Evolutionary conservation across 2,329 filamentous ascomycete genomes (phyloP), one percentile per base, ranked within the genome.

Genomic region (Fusarium tuaranense): DNA sequence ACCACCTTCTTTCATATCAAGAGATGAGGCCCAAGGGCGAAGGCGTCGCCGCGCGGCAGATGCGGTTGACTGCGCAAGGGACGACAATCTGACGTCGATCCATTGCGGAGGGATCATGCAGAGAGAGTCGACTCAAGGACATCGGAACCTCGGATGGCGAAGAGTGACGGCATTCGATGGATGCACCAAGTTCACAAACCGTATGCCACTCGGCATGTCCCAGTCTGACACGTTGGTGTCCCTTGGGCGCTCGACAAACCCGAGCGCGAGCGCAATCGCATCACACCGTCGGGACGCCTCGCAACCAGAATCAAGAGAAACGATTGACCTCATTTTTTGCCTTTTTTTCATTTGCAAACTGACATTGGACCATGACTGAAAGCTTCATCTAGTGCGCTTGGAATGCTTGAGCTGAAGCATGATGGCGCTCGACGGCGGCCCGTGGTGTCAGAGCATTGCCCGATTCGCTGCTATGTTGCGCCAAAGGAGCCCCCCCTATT

Each of bases 1-100:
- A 86, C 82, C 81, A 83, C 81, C 80, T 81, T 85, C 80, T 82
- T 77, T 76, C 75, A 80, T 80, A 81, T 83, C 83, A 84, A 85
- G 83, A 85, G 81, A 83, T 70, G 73, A 76, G 78, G 71, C 71
- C 69, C 53, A 63, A 32, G 65, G 62, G 73, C 38, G 63, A 65
- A 59, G 70, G 67, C 63, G 62, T 61, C 57, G 7, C 27, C 48
- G 48, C 63, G 60, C 65, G 67, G 67, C 44, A 69, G 53, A 51
- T 65, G 68, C 46, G 60, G 66, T 60, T 32, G 57, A 46, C 64
- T 58, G 61, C 32, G 58, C 51, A 63, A 66, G 61, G 34, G 73
- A 60, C 39, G 46, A 36, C 46, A 30, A 51, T 48, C 36, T 34
- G 64, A 22, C 53, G 48, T 64, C 41, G 41, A 27, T 30, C 27